A percentile compares a stretch with the other conserved stretches of the same genome.
phyloP scores from a whole-genome alignment of 257 asterid genomes.

The Parsonsia alboflavescens region DNA sequence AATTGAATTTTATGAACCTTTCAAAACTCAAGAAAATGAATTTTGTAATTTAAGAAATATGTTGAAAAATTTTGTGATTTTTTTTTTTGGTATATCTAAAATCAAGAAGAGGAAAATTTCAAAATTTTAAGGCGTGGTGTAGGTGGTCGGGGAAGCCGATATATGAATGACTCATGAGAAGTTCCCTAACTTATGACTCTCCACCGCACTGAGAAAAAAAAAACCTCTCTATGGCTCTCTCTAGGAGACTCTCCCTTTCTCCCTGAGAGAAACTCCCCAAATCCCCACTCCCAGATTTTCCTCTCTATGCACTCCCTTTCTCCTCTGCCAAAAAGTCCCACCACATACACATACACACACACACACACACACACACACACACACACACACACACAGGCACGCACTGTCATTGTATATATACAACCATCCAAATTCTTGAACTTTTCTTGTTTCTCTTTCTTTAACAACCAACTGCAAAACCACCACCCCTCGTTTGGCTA shows the following conservation, averaged over 20 bases:
- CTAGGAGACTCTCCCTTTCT: neutral
- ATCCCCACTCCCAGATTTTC: slow-evolving; percentile 5
- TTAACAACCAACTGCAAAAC: slow-evolving; percentile 22
- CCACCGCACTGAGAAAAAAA: neutral
- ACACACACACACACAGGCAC: neutral
- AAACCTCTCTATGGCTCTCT: neutral
- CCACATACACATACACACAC: slow-evolving; percentile 6
- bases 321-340: slow-evolving; percentile 19
- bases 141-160: neutral
- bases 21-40: too few species aligned
- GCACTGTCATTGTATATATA: slow-evolving; percentile 14
- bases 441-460: neutral
- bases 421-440: neutral
- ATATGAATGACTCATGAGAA: slow-evolving; percentile 3
- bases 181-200: neutral
- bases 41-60: too few species aligned
- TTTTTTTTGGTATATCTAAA: neutral
- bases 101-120: neutral
- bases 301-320: slow-evolving; percentile 8
- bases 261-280: slow-evolving; percentile 2
- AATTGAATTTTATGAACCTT: too few species aligned
- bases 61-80: neutral
- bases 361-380: slow-evolving; percentile 3
- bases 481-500: neutral
- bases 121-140: neutral